Evolutionary conservation across 352 stramenopile genomes (phyloP).

Genomic region (Pythium guiyangense): DNA sequence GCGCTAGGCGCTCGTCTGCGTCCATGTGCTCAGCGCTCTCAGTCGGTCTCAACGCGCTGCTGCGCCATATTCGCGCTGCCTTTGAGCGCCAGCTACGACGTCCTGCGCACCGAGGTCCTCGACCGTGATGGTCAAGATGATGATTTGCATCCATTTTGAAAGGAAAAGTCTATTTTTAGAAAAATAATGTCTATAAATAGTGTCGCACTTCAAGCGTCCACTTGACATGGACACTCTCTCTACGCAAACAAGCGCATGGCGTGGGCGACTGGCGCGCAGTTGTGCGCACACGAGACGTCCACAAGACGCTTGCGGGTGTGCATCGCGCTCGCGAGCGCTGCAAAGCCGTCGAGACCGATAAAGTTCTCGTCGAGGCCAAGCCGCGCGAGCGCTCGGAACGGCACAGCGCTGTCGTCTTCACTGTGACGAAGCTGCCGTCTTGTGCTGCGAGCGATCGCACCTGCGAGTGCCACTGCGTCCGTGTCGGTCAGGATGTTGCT

Average conservation of each 20-base stretch:
- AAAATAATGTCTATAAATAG: no score
- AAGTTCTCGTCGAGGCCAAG: slow-evolving; percentile 61
- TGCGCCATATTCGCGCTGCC: no score
- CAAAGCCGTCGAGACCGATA: slow-evolving; percentile 58
- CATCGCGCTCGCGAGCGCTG: slow-evolving; percentile 47
- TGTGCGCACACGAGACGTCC: slow-evolving; percentile 6
- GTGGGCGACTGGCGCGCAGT: slow-evolving; percentile 6
- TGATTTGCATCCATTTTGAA: no score
- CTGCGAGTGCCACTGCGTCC: slow-evolving; percentile 38
- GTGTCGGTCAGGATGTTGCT: slow-evolving; percentile 61
- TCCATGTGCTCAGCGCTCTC: slow-evolving; percentile 14
- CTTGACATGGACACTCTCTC: neutral
- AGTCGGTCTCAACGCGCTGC: no score
- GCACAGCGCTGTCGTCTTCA: neutral
- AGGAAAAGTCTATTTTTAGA: no score
- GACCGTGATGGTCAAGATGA: no score
- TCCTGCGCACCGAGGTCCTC: no score
- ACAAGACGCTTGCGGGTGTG: slow-evolving; percentile 10
- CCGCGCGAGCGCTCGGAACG: slow-evolving; percentile 19
- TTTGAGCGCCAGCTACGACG: no score
- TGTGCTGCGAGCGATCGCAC: slow-evolving; percentile 21
- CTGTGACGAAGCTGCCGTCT: no score
- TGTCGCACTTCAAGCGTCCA: no score
- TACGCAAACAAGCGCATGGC: slow-evolving; percentile 8
- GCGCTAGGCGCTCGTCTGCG: slow-evolving; percentile 33